Base-by-base conservation (phyloP, 106 monocot species). In the Dendrobium officinale region DNA sequence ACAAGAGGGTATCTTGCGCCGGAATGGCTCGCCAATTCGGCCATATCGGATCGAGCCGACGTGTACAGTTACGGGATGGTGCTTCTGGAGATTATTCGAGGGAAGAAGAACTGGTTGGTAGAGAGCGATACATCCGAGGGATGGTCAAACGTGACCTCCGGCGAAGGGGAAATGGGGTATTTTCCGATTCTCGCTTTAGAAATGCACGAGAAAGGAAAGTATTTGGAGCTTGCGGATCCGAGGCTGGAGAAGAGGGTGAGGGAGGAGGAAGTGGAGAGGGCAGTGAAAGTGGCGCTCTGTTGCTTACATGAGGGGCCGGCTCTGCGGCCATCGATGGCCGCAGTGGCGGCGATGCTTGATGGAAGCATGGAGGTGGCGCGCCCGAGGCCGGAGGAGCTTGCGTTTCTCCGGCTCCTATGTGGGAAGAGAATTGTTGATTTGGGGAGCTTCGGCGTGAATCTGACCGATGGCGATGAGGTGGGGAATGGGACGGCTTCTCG, bases 11-110 rank as follows among this genome's bases (percentile, higher is more conserved):
- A 97, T 80, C 82, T 97, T 6, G 97, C 97, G 33, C 97, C 97
- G 5, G 97, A 97, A 66, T 97, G 97, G 97, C 92, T 97, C 17
- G 89, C 94, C 59, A 97, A 91, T 86, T 76, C 94, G 0, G 85
- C 94, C 24, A 94, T 97, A 78, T 91, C 94, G 10, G 97, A 97
- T 33, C 75, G 79, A 29, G 88, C 94, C 13, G 97, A 97, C 79
- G 97, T 97, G 1, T 97, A 97, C 83, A 92, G 97, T 82, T 97
- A 85, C 64, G 97, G 97, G 22, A 94, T 97, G 97, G 97, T 97
- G 29, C 79, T 97, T 77, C 88, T 97, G 33, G 97, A 97, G 81
- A 82, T 97, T 48, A 80, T 97, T 1, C 80, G 90, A 1, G 97
- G 97, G n/a, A 77, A 92, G 72, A 94, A 92, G 87, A 97, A 97